These are phyloP conservation scores for Cunninghamia lanceolata DNA, from an alignment of 75 land plant genomes.

Conservation along the genomic window DNA sequence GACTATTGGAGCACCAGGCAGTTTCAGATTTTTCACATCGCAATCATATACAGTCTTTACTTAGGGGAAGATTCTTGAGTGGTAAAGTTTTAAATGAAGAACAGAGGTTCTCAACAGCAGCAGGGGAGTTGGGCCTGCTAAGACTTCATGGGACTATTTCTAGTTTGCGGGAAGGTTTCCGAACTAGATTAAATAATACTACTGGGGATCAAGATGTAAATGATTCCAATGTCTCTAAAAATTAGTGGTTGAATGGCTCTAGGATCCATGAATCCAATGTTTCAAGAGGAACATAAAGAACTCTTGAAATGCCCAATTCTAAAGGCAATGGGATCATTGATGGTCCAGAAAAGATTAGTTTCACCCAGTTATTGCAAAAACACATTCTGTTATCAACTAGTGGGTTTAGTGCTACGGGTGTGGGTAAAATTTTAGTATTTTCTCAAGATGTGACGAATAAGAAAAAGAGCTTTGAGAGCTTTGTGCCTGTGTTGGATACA, in stretches of 20 bases:
- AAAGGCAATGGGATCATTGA: too few relatives aligned
- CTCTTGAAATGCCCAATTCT: too few relatives aligned
- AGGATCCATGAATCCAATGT: background rate
- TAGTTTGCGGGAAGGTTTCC: constrained; percentile 10
- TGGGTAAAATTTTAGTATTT: too few relatives aligned
- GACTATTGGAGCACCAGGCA: constrained; percentile 30
- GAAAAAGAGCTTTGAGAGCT: too few relatives aligned
- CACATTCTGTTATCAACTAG: too few relatives aligned
- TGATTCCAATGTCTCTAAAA: background rate
- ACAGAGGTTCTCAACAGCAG: constrained; percentile 25
- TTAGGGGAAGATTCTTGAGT: constrained; percentile 40
- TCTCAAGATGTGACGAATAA: too few relatives aligned
- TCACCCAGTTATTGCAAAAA: too few relatives aligned
- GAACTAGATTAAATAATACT: background rate
- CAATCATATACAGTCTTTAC: constrained; percentile 38
- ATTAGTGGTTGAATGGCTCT: background rate
- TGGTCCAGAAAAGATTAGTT: too few relatives aligned
- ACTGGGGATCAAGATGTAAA: constrained; percentile 2
- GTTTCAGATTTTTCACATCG: constrained; percentile 41
- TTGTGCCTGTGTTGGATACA: too few relatives aligned
- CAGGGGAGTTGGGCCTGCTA: constrained; percentile 39
- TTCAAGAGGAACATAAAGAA: background rate
- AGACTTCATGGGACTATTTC: constrained; percentile 1
- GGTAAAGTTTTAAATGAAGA: constrained; percentile 18
- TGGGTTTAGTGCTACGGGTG: too few relatives aligned